Conservation (phyloP, 768 basidiomycete genomes). For the Leucosporidium yakuticum region DNA sequence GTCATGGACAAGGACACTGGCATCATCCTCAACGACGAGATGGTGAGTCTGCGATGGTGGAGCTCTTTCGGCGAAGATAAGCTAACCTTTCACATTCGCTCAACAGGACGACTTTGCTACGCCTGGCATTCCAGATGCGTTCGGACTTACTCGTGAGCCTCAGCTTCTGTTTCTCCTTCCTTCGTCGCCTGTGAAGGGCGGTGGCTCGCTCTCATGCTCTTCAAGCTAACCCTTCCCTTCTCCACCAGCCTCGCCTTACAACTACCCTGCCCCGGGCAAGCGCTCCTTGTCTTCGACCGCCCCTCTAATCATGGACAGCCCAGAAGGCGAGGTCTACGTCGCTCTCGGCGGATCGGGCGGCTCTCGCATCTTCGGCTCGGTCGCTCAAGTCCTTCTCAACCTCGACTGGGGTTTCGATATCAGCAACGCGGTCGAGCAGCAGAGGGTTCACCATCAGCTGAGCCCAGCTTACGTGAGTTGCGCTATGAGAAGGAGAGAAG, state of each 20-base stretch:
- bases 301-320: constrained; percentile 71
- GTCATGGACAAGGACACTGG: constrained; percentile 84
- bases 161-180: too few species aligned
- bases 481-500: too few species aligned
- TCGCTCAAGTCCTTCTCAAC: constrained; percentile 69
- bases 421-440: constrained; percentile 72
- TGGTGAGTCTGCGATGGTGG: constrained; percentile 29
- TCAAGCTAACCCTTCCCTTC: too few species aligned
- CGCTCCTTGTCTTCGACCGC: constrained; percentile 80
- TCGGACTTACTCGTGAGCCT: constrained; percentile 74
- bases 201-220: background rate
- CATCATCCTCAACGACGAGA: constrained; percentile 82
- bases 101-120: constrained; percentile 64
- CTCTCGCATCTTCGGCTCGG: constrained; percentile 69
- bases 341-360: constrained; percentile 83
- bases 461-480: constrained; percentile 52
- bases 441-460: constrained; percentile 79
- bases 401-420: constrained; percentile 73
- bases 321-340: constrained; percentile 64
- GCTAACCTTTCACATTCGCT: constrained; percentile 44
- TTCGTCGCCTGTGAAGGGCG: too few species aligned
- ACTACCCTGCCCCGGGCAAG: constrained; percentile 82
- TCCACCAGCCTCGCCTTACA: constrained; percentile 46
- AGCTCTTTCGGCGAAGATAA: background rate
- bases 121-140: constrained; percentile 74